Percentiles rank a stretch among this genome's conserved stretches.
These are phyloP conservation scores for Botrytis squamosa DNA, from an alignment of 2,329 filamentous ascomycete genomes.

Conservation along the genomic window DNA sequence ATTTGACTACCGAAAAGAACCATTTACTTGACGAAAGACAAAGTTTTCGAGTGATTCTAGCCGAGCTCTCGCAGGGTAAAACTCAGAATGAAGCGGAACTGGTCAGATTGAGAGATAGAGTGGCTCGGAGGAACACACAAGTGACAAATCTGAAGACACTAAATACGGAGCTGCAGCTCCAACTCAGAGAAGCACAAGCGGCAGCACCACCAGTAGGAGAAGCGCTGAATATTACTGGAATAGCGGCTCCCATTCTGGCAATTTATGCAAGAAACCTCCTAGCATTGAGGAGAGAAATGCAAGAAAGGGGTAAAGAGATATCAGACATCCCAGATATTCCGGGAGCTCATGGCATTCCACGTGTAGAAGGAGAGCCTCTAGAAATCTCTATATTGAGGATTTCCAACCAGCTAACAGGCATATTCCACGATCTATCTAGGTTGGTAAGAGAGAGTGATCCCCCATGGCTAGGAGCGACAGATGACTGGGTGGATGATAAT, in stretches of 20 bases:
- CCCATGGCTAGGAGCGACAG: neutral
- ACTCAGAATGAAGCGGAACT: neutral
- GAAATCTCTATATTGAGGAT: neutral
- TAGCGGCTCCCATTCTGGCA: neutral
- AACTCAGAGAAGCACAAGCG: neutral
- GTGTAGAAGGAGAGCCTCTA: neutral
- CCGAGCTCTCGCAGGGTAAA: neutral
- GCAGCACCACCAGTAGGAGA: neutral
- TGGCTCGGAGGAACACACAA: neutral
- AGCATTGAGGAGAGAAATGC: neutral
- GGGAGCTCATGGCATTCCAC: neutral
- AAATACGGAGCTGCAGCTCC: neutral
- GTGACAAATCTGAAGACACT: neutral
- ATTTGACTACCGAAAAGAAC: neutral
- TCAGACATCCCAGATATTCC: neutral
- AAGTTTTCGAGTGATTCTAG: neutral
- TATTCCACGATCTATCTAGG: neutral
- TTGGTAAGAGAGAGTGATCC: neutral
- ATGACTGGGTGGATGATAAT: slow-evolving; percentile 5
- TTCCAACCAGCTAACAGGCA: too few species aligned
- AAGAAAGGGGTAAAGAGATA: neutral
- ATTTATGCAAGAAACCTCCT: neutral
- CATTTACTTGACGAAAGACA: neutral
- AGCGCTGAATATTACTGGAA: neutral
- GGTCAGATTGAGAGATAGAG: neutral